Conservation (phyloP, 2,329 filamentous ascomycete species). For the Neonectria hederae region DNA sequence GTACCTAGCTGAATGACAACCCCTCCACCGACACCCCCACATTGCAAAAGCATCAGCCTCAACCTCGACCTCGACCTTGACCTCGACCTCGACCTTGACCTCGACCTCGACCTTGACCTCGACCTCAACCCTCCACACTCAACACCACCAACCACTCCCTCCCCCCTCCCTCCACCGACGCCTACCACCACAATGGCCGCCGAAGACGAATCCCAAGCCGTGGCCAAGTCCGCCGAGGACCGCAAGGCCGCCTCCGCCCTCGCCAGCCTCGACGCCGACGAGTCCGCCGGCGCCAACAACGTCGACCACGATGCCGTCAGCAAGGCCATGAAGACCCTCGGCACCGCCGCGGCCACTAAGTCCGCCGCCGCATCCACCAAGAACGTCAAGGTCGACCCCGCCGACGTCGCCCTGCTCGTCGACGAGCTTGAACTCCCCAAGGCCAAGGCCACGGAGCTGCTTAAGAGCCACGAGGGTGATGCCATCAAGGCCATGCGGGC, state of each 20-base stretch:
- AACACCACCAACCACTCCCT: neutral
- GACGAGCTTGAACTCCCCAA: conserved; percentile 78
- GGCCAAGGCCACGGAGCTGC: conserved; percentile 76
- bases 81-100: no score
- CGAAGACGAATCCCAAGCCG: conserved; percentile 62
- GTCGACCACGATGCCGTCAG: conserved; percentile 76
- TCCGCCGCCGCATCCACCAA: conserved; percentile 54
- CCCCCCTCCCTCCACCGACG: neutral
- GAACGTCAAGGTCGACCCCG: conserved; percentile 78
- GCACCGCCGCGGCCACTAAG: conserved; percentile 38
- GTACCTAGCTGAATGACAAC: neutral
- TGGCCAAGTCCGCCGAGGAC: conserved; percentile 76
- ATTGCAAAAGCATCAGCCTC: conserved; percentile 60
- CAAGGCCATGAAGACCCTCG: conserved; percentile 75
- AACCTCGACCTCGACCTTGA: conserved; percentile 72
- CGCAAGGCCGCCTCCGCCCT: conserved; percentile 80
- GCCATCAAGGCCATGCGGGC: conserved; percentile 73
- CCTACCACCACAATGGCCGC: conserved; percentile 62
- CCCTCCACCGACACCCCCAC: conserved; percentile 9
- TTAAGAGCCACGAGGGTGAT: conserved; percentile 77
- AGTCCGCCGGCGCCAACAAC: conserved; percentile 58
- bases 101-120: conserved; percentile 65
- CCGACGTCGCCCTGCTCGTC: conserved; percentile 75
- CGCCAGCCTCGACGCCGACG: conserved; percentile 70
- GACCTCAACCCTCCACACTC: conserved; percentile 62